Evolutionary conservation across 805 yeast species (phyloP), one percentile per base, ranked within the genome.

Genomic region (Teunomyces panamensis): DNA sequence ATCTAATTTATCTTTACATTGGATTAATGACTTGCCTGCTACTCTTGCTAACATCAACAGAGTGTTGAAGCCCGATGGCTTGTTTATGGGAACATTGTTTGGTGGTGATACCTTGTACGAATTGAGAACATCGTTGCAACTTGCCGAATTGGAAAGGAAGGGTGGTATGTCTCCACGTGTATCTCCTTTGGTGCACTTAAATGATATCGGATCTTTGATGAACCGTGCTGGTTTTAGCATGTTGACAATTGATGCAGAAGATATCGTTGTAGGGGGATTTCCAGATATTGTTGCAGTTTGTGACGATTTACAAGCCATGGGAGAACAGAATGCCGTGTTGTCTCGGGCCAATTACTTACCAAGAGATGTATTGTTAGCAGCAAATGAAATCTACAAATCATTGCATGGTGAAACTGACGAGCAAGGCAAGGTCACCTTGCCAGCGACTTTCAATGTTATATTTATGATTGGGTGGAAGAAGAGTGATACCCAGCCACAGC

Each of bases 391-490:
- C 30, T 89, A 89, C 63, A 74, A 74, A 52, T 70, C 80, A 5
- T 69, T 89, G 62, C 92, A 89, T 61, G 90, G 89, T 1, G 85
- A 83, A 42, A 62, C 62, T 5, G 87, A 79, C 49, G 69, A 66
- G 2, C 53, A 69, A 11, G 80, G 75, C 2, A 44, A 53, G 5
- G 71, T 54, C 56, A 69, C 81, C 0, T 62, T 88, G n/a, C 96
- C 96, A 1, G 90, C 89, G 8, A 88, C 96, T 0, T 89, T 80
- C 66, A 71, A 89, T 50, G 79, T 89, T 46, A 80, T 88, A 24
- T 85, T 84, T 61, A 84, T 88, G 89, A 86, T 89, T 60, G 96
- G 96, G 2, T 89, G 96, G 96, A 89, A 87, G 62, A 82, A 84
- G 53, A 78, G 87, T 46, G 79, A 79, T 5, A 60, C 66, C 43